Conservation (phyloP, 2,329 filamentous ascomycete species). For the Acephala macrosclerotiorum region DNA sequence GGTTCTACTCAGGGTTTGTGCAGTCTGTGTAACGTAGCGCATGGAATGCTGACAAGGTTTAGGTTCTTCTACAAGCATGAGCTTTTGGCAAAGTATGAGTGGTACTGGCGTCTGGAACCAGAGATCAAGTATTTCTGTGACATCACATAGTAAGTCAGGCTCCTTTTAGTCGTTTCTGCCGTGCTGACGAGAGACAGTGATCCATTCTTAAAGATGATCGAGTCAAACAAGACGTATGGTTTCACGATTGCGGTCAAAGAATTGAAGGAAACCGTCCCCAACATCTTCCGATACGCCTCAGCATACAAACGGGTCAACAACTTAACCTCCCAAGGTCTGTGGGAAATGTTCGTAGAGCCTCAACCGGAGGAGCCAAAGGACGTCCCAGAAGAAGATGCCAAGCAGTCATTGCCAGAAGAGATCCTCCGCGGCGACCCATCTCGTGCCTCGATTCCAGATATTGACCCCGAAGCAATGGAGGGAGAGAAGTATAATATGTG, state of each 20-base stretch:
- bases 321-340: conserved; percentile 87
- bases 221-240: conserved; percentile 95
- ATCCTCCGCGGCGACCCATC: conserved; percentile 79
- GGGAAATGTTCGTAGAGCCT: conserved; percentile 98
- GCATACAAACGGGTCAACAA: conserved; percentile 96
- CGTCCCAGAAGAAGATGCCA: conserved; percentile 66
- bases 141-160: conserved; percentile 83
- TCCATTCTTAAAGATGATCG: conserved; percentile 94
- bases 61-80: conserved; percentile 98
- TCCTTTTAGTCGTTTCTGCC: neutral
- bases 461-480: conserved; percentile 94
- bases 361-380: conserved; percentile 65
- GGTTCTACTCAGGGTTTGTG: conserved; percentile 94
- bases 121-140: conserved; percentile 99
- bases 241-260: conserved; percentile 99
- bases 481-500: conserved; percentile 99
- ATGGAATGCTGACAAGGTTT: conserved; percentile 29
- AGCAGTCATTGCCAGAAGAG: conserved; percentile 79
- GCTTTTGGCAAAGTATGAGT: conserved; percentile 94
- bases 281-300: conserved; percentile 98
- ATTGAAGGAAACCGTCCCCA: conserved; percentile 95
- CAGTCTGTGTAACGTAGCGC: neutral
- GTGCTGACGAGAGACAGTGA: conserved; percentile 65
- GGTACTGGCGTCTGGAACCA: conserved; percentile 99
- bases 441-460: conserved; percentile 74